Conservation (phyloP, 2,329 filamentous ascomycete species). For the Hypoxylon sp. region DNA sequence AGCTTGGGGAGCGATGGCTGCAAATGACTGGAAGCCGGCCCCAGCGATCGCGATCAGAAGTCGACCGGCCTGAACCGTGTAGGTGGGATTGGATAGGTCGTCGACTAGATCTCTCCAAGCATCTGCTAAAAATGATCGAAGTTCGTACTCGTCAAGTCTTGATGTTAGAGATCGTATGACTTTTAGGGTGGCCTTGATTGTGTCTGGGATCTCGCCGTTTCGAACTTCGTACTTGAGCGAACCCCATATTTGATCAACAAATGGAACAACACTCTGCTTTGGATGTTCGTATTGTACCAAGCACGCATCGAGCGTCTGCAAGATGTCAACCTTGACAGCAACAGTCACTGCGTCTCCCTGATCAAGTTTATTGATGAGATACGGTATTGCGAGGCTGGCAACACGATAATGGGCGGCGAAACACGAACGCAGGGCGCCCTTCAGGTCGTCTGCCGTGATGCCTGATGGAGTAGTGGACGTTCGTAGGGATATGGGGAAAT, state of each 20-base stretch:
- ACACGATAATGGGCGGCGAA: conserved; percentile 67
- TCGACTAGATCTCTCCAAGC: conserved; percentile 68
- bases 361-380: conserved; percentile 70
- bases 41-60: conserved; percentile 67
- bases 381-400: conserved; percentile 65
- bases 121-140: conserved; percentile 63
- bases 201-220: conserved; percentile 72
- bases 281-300: conserved; percentile 65
- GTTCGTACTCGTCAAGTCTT: conserved; percentile 61
- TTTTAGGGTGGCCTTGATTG: conserved; percentile 69
- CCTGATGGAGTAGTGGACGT: conserved; percentile 64
- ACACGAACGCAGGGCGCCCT: conserved; percentile 66
- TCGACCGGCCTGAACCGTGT: conserved; percentile 67
- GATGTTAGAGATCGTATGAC: conserved; percentile 67
- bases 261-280: conserved; percentile 64
- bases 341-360: conserved; percentile 72
- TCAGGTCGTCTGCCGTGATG: conserved; percentile 71
- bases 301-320: conserved; percentile 70
- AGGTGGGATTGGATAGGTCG: conserved; percentile 68
- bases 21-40: conserved; percentile 64
- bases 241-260: conserved; percentile 68
- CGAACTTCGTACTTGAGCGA: conserved; percentile 75
- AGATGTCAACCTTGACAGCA: conserved; percentile 72
- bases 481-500: conserved; percentile 73
- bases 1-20: conserved; percentile 62